A percentile compares a stretch with the other conserved stretches of the same genome.
Evolutionary conservation across 2,329 filamentous ascomycete species (phyloP).

Genomic region (Aspergillus costaricaensis): DNA sequence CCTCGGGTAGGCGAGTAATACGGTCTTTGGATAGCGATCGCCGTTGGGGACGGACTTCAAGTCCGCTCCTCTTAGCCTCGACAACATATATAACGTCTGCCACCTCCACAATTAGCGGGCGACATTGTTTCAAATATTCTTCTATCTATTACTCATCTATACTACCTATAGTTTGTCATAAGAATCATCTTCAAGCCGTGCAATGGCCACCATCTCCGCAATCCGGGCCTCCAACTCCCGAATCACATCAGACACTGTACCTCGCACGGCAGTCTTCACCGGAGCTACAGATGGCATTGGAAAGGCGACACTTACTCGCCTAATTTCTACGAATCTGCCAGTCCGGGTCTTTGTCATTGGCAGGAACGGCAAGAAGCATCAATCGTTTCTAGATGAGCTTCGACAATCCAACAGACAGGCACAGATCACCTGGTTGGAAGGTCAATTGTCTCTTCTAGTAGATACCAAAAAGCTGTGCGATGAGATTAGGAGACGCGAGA

Average conservation of each 20-base stretch:
- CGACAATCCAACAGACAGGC: constrained; percentile 1
- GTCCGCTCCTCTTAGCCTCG: neutral
- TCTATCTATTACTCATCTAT: neutral
- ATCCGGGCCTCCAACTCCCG: constrained; percentile 1
- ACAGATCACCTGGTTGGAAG: constrained; percentile 2
- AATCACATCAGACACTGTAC: neutral
- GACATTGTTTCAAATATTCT: neutral
- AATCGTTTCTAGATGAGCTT: neutral
- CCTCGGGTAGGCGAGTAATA: neutral
- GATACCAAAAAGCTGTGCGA: constrained; percentile 1
- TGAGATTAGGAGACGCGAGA: neutral
- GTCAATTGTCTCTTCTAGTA: constrained; percentile 7
- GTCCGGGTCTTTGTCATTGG: constrained; percentile 1
- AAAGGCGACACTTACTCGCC: neutral
- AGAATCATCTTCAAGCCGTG: neutral
- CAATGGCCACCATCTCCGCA: neutral
- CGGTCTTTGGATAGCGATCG: neutral
- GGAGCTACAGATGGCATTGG: constrained; percentile 7
- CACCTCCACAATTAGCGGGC: neutral
- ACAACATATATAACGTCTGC: neutral
- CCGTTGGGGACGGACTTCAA: neutral
- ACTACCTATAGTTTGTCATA: neutral
- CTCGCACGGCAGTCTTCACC: neutral
- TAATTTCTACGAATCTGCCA: neutral
- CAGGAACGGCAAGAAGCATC: neutral